Base-by-base conservation (phyloP, 306 rosid genomes). In the Bauhinia variegata region DNA sequence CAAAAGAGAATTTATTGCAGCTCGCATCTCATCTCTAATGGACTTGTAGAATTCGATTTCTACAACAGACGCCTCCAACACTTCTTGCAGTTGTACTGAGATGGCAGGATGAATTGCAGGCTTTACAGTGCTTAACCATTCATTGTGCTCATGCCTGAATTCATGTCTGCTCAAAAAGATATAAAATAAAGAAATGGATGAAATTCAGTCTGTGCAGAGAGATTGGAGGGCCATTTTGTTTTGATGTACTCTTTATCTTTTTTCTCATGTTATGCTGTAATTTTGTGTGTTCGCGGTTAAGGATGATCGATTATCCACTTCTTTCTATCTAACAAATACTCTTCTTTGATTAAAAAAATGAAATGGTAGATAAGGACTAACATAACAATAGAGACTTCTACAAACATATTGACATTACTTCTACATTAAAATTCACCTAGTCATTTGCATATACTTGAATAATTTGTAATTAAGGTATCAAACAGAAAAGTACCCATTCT, bases 91-190 rank as follows among this genome's bases (percentile, higher is more conserved):
- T 34, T 82, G 88, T 12, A 70, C 72, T 30, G 86, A 63, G 68
- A 83, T 61, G 52, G 80, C 75, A 58, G 92, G 80, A 75, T 84
- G 92, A 59, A 87, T 48, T 61, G 71, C 87, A 44, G 97, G 96
- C 68, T 91, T 88, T 67, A 85, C 91, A n/a, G 33, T 75, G 70
- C 75, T 70, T 61, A 86, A 71, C 99, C 99, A 95, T 63, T 86
- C 89, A 53, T 63, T 82, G 32, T 95, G 95, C 31, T 37, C 67
- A 17, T 51, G 65, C 79, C 69, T 80, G 78, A 95, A 95, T 79
- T 91, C 99, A 53, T 85, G 75, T 67, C 99, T 95, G 88, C 28
- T 74, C 67, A 54, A 41, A 60, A 49, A 54, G 36, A 76, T 74
- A 36, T 46, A 68, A 69, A 68, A 58, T 5, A 64, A 55, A 30